Evolutionary conservation across 2,329 filamentous ascomycete species (phyloP), one percentile per base, ranked within the genome.

Genomic region (Exophiala lecanii-corni): DNA sequence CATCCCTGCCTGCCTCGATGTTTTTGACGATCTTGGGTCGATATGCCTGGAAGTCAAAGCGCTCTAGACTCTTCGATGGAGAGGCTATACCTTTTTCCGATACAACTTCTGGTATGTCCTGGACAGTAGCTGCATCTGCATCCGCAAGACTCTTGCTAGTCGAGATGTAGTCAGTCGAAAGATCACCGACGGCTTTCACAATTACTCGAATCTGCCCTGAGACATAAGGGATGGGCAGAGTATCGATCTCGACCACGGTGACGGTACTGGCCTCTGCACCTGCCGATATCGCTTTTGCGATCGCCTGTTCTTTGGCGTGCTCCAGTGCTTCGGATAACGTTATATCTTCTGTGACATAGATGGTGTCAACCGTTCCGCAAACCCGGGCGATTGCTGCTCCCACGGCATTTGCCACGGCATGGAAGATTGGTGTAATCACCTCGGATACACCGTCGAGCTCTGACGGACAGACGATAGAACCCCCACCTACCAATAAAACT

Each of bases 341-440:
- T 10, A 35, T 20, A 38, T 44, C 51, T 30, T 40, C 41, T 28
- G 12, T 69, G 53, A 7, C 72, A 68, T 47, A 73, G 66, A n/a
- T 70, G 1, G 71, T 60, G 42, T 79, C 75, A 2, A 78, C 62
- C 7, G 71, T 69, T 0, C 73, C 75, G 2, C 70, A 70, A 1
- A 78, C 70, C 40, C 74, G 74, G 2, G 73, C 74, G 21, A 78
- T 77, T 0, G 78, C 78, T 1, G 78, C 77, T 4, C 78, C 78
- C 2, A 81, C 73, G 0, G 78, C 77, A 56, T 81, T 81, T 3
- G 77, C 77, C 1, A 73, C 75, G 43, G 74, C 74, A 20, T 75
- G 66, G 37, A 71, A 72, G 33, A 69, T 66, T 1, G 77, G 77
- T 3, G 68, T 62, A 5, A 75, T 71, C 43, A 73, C 69, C 47